These are phyloP conservation scores for Eustoma russellianum DNA, from an alignment of 257 asterid species.

Conservation along the genomic window DNA sequence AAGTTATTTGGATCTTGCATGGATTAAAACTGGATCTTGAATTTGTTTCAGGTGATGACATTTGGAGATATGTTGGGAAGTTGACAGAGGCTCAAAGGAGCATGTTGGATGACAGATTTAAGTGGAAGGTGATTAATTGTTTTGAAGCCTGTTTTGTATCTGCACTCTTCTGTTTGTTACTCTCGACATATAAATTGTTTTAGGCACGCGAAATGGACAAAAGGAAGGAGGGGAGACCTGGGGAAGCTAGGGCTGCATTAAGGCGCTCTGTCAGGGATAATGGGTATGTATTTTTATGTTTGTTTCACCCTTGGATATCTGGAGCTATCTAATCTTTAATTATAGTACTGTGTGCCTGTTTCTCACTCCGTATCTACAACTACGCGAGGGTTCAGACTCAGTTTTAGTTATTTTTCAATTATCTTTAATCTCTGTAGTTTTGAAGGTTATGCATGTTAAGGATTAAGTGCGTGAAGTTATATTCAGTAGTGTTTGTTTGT, in stretches of 20 bases:
- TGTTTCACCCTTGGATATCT: not conserved
- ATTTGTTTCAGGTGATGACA: constrained; percentile 71
- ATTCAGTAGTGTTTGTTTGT: too few relatives aligned
- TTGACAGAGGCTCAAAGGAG: constrained; percentile 98
- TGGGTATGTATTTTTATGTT: constrained; percentile 38
- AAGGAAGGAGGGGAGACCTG: constrained; percentile 90
- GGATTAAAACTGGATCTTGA: constrained; percentile 2
- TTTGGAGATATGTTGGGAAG: constrained; percentile 95
- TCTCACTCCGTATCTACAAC: too few relatives aligned
- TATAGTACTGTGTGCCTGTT: too few relatives aligned
- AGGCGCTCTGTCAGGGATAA: constrained; percentile 97
- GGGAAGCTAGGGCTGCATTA: constrained; percentile 88
- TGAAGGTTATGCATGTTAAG: too few relatives aligned
- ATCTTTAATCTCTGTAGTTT: too few relatives aligned
- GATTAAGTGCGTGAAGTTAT: too few relatives aligned
- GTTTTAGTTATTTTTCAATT: too few relatives aligned
- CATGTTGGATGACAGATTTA: constrained; percentile 95
- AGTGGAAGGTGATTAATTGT: constrained; percentile 65
- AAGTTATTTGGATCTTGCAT: constrained; percentile 2
- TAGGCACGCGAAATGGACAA: constrained; percentile 99
- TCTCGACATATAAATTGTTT: constrained; percentile 4
- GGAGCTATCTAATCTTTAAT: not conserved
- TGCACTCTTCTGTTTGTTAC: constrained; percentile 2
- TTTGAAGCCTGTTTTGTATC: not conserved
- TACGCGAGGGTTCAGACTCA: too few relatives aligned